These are phyloP conservation scores for Lachnellula cervina DNA, from an alignment of 2,329 filamentous ascomycete species.

Conservation along the genomic window DNA sequence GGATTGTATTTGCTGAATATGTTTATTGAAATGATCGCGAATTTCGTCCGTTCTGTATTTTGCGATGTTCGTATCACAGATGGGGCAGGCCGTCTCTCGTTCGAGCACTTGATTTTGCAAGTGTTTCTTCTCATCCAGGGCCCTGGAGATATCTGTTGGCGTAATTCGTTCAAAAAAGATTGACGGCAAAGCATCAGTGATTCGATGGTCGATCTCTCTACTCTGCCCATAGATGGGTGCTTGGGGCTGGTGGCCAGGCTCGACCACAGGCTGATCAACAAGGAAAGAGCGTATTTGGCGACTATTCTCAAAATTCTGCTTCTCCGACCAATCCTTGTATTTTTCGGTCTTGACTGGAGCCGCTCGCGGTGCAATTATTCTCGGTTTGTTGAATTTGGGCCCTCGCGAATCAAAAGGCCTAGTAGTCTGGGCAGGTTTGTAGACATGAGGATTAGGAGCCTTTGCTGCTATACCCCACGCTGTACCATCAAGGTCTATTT, in stretches of 20 bases:
- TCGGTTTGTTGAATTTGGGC: slow-evolving; percentile 16
- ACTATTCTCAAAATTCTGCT: slow-evolving; percentile 15
- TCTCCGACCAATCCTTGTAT: slow-evolving; percentile 17
- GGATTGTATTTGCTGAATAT: slow-evolving; percentile 16
- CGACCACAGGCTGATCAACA: slow-evolving; percentile 22
- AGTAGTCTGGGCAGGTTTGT: not conserved
- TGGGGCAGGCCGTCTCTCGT: slow-evolving; percentile 15
- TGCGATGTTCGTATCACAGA: slow-evolving; percentile 17
- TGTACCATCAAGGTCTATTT: not conserved
- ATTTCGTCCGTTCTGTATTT: slow-evolving; percentile 14
- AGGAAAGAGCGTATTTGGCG: slow-evolving; percentile 20
- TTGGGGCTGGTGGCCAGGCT: slow-evolving; percentile 21
- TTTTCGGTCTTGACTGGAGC: slow-evolving; percentile 7
- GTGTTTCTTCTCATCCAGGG: slow-evolving; percentile 20
- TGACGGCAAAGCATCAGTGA: slow-evolving; percentile 16
- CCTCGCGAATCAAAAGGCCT: not conserved
- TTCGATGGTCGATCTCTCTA: slow-evolving; percentile 14
- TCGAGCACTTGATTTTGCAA: slow-evolving; percentile 22
- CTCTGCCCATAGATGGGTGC: slow-evolving; percentile 19
- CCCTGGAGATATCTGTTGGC: slow-evolving; percentile 20
- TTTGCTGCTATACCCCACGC: not conserved
- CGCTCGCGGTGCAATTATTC: slow-evolving; percentile 11
- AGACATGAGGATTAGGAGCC: not conserved
- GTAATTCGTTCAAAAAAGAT: slow-evolving; percentile 21
- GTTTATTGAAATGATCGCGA: slow-evolving; percentile 14